These are phyloP conservation scores for Zizania latifolia DNA, from an alignment of 176 grass and related monocot species.

Conservation along the genomic window DNA sequence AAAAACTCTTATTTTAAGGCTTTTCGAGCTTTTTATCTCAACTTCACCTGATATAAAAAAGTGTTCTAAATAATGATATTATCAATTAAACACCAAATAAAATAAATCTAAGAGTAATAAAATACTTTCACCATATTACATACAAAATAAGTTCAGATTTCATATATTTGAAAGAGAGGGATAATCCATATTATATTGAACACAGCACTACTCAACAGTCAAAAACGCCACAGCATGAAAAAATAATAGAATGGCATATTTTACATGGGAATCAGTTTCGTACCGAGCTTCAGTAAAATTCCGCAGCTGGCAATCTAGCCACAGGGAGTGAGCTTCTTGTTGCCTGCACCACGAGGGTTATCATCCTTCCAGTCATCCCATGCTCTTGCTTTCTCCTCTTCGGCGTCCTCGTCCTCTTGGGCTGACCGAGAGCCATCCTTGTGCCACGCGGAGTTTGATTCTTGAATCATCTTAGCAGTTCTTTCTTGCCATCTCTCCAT, in stretches of 20 bases:
- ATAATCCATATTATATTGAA: too few species aligned
- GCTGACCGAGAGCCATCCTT: slow-evolving; percentile 39
- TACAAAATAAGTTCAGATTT: too few species aligned
- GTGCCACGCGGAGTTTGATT: slow-evolving; percentile 74
- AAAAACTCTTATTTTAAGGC: too few species aligned
- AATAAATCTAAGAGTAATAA: too few species aligned
- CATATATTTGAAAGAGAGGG: too few species aligned
- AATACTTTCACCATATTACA: too few species aligned
- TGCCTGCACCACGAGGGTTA: slow-evolving; percentile 85
- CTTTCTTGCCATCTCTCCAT: slow-evolving; percentile 86
- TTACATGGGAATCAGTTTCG: background rate
- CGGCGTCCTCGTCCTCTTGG: slow-evolving; percentile 62
- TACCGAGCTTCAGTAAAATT: background rate
- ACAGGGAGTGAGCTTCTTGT: slow-evolving; percentile 95
- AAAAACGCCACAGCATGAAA: background rate
- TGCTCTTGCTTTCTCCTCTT: slow-evolving; percentile 76
- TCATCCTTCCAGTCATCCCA: slow-evolving; percentile 98
- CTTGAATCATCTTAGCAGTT: slow-evolving; percentile 57
- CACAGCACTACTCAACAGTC: background rate
- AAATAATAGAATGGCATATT: background rate
- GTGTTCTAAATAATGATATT: too few species aligned
- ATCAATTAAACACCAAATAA: too few species aligned
- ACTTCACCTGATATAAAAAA: too few species aligned
- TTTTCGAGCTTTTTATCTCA: too few species aligned
- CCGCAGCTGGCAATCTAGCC: slow-evolving; percentile 25